Evolutionary conservation across 2,329 filamentous ascomycete genomes (phyloP), one percentile per base, ranked within the genome.

Genomic region (Colletotrichum caudatum): DNA sequence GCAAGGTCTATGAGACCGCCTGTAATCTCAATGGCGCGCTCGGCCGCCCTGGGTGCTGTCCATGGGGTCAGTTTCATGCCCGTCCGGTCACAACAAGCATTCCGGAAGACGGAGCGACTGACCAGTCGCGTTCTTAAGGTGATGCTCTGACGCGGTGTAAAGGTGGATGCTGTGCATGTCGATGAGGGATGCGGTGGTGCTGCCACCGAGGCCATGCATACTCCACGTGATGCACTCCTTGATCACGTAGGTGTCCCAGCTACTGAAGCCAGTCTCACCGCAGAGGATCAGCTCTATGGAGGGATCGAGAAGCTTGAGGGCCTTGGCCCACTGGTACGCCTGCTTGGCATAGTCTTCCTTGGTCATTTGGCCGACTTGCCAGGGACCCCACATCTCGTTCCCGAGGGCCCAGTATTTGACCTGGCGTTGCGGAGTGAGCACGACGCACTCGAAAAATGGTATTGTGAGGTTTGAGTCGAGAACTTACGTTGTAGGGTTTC

Each of bases 341-440:
- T 89, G 89, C 77, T 90, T 88, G 54, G 90, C 89, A 78, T 93
- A 93, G 81, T 88, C 89, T 76, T 91, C 90, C 78, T 91, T 90
- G 74, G 89, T 91, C 85, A 90, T 87, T 81, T 92, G 88, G 75
- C 86, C 89, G 70, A 93, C 88, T 80, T 92, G 90, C 86, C 86
- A 92, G 23, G 89, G 87, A 5, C 90, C 90, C 87, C 88, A 92
- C 79, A 87, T 84, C 78, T 92, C 90, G 81, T 96, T 96, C 12
- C 93, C 93, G 35, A 96, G 87, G 1, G 92, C 93, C 93, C 93
- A 96, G 85, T 95, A 95, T 82, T 93, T 94, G 76, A 95, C 85
- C 79, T 80, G 64, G 8, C 8, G n/a, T 35, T 33, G 8, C 7
- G 1, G n/a, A 35, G 14, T 69, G 26, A 69, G 65, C 23, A 16